These are phyloP conservation scores for Arachis hypogaea DNA, from an alignment of 306 rosid genomes.

Conservation along the genomic window DNA sequence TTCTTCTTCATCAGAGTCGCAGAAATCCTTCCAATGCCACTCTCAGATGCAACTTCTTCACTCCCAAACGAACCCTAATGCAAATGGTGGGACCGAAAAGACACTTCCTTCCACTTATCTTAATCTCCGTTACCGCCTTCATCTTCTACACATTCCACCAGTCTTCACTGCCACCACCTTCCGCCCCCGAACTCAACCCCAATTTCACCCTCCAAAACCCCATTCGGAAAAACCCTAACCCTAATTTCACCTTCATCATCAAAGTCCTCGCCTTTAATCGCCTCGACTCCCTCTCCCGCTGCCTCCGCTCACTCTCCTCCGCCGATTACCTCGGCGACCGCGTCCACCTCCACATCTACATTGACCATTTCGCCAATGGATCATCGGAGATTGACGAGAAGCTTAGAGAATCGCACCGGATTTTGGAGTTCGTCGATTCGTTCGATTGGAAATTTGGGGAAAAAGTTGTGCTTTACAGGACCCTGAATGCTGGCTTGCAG, in stretches of 20 bases:
- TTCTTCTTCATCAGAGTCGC: slow-evolving; percentile 2
- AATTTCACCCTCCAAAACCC: slow-evolving; percentile 42
- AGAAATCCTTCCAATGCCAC: slow-evolving; percentile 22
- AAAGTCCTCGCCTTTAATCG: slow-evolving; percentile 85
- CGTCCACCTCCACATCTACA: slow-evolving; percentile 72
- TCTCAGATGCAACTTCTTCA: not conserved
- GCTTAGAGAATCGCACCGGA: slow-evolving; percentile 58
- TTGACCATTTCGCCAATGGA: slow-evolving; percentile 65
- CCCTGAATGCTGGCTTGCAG: slow-evolving; percentile 79
- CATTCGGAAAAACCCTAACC: slow-evolving; percentile 29
- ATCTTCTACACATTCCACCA: slow-evolving; percentile 55
- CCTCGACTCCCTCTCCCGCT: slow-evolving; percentile 73
- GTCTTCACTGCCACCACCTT: slow-evolving; percentile 58
- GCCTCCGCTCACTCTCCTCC: slow-evolving; percentile 81
- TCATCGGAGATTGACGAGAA: slow-evolving; percentile 41
- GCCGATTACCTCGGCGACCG: slow-evolving; percentile 84
- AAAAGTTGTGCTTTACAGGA: slow-evolving; percentile 78
- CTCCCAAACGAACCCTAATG: slow-evolving; percentile 17
- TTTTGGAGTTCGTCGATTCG: slow-evolving; percentile 66
- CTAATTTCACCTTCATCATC: slow-evolving; percentile 61
- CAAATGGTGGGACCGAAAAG: slow-evolving; percentile 69
- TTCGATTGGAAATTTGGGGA: slow-evolving; percentile 81
- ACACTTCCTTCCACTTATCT: slow-evolving; percentile 61
- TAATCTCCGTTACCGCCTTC: slow-evolving; percentile 53
- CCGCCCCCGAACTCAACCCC: slow-evolving; percentile 46